Evolutionary conservation across 1,284 basidiomycete genomes (phyloP).

Genomic region (Hemileia vastatrix): DNA sequence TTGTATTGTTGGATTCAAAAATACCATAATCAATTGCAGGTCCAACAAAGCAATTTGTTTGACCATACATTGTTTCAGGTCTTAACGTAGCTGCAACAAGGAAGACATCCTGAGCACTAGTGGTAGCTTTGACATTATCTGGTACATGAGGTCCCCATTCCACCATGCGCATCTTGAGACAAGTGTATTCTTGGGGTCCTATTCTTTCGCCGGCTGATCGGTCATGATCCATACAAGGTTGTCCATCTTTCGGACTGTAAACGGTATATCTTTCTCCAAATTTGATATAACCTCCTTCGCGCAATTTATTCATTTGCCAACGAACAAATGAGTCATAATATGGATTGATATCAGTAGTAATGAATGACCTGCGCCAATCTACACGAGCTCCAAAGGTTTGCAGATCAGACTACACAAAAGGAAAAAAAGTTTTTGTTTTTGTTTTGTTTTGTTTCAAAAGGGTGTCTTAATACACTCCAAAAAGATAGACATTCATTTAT

Average conservation of each 20-base stretch:
- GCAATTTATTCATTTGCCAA: conserved; percentile 95
- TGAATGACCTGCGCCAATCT: conserved; percentile 92
- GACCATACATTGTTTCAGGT: conserved; percentile 98
- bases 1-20: conserved; percentile 58
- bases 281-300: conserved; percentile 78
- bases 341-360: conserved; percentile 91
- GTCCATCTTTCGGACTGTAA: conserved; percentile 98
- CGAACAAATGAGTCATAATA: conserved; percentile 96
- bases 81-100: conserved; percentile 91
- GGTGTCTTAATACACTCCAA: too few relatives aligned
- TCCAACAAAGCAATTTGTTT: conserved; percentile 97
- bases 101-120: conserved; percentile 52
- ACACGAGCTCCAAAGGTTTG: conserved; percentile 80
- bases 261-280: conserved; percentile 98
- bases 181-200: conserved; percentile 93
- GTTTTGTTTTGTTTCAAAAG: conserved; percentile 20
- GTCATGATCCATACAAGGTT: conserved; percentile 99
- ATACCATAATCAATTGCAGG: conserved; percentile 84
- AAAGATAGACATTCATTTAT: conserved; percentile 26
- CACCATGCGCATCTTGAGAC: conserved; percentile 85
- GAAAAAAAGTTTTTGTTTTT: too few relatives aligned
- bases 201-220: conserved; percentile 88
- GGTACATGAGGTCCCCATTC: conserved; percentile 60
- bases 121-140: conserved; percentile 46
- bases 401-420: conserved; percentile 59